Conservation (phyloP, 345 rosid species). For the Populus davidiana region DNA sequence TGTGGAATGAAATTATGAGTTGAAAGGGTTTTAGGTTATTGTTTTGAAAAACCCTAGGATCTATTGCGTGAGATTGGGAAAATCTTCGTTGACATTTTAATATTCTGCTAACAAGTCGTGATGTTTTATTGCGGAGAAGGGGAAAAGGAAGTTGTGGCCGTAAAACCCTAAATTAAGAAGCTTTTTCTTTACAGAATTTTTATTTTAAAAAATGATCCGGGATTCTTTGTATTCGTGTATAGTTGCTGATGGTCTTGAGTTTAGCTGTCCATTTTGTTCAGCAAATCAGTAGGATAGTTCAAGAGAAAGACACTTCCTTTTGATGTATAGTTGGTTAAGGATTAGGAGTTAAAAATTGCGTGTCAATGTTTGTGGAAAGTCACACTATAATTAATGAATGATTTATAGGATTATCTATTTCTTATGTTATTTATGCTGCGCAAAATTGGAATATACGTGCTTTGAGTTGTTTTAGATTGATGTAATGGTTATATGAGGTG, state of each 20-base stretch:
- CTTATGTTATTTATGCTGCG: background rate
- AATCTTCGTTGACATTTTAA: background rate
- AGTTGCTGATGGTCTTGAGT: no score
- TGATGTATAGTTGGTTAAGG: no score
- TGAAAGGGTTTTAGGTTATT: background rate
- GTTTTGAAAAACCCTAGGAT: background rate
- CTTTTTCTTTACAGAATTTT: background rate
- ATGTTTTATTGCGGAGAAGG: background rate
- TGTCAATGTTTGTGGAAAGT: no score
- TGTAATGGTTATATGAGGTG: background rate
- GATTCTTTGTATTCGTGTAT: background rate
- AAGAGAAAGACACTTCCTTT: no score
- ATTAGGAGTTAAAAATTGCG: no score
- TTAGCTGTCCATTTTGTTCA: no score
- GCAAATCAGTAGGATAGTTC: no score
- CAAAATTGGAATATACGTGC: background rate
- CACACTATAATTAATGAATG: no score
- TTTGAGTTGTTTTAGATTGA: background rate
- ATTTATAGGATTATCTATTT: no score
- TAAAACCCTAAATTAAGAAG: background rate
- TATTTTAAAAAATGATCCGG: background rate
- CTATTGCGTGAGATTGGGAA: background rate
- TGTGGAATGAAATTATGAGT: background rate
- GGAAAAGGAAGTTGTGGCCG: background rate
- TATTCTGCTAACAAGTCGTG: background rate